Evolutionary conservation across 208 protist species (phyloP), one percentile per base, ranked within the genome.

Genomic region (Acanthamoeba triangularis): DNA sequence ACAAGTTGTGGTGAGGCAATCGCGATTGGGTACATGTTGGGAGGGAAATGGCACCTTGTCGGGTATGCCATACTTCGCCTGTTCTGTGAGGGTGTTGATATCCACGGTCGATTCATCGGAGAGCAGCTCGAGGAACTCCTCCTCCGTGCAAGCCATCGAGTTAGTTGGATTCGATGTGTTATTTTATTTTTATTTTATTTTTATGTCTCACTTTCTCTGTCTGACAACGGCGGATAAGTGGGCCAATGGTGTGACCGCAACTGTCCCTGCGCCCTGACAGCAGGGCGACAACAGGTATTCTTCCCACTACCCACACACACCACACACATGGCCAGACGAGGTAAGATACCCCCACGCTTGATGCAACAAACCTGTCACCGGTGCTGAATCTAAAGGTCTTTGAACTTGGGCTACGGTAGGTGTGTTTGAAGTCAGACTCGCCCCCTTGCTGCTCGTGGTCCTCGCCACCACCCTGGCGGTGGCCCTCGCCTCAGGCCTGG

Each of bases 41-140:
- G 67, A 35, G 16, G 28, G 63, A 33, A 72, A 14, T 72, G 14
- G 67, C 13, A 97, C 96, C 84, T 94, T 92, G 20, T 96, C 88
- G 3, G 96, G 96, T 37, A 97, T 96, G 47, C 96, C 96, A 74
- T 96, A 95, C 74, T 85, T 85, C 25, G 94, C 90, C 18, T 95
- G 87, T n/a, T 93, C 96, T 6, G 85, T 69, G 23, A 96, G 56
- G 52, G 94, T 95, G 65, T 82, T 78, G 47, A 96, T 95, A 88
- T 96, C 96, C 63, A 96, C 92, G 23, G 33, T 90, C 1, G 94
- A 95, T 37, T 96, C 96, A 82, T 78, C 87, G 28, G 56, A 47
- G 0, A 96, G 56, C 10, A 96, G 56, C 59, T 96, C 96, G 49
- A 49, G 41, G 61, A 96, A 96, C 47, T 96, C 95, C 52, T 96